These are phyloP conservation scores for Punica granatum DNA, from an alignment of 345 rosid species.

Conservation along the genomic window DNA sequence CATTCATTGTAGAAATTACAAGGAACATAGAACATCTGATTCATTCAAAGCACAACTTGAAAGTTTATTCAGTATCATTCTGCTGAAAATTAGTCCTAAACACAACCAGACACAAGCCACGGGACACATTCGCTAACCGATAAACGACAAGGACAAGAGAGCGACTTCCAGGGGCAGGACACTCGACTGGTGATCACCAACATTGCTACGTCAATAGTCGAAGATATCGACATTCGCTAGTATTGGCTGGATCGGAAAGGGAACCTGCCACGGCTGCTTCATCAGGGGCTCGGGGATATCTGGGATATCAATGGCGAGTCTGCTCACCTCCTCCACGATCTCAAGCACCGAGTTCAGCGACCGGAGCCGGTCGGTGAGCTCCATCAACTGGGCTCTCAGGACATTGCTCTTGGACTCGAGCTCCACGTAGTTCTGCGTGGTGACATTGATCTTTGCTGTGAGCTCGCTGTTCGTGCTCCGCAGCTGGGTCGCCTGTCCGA, in stretches of 20 bases:
- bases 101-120: not conserved
- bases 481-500: conserved; percentile 38
- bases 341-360: conserved; percentile 29
- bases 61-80: no score
- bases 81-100: not conserved
- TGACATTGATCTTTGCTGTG: conserved; percentile 21
- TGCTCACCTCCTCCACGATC: conserved; percentile 51
- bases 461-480: conserved; percentile 38
- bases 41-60: no score
- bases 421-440: conserved; percentile 27
- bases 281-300: conserved; percentile 50
- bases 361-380: conserved; percentile 55
- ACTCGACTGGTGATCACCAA: not conserved
- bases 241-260: conserved; percentile 41
- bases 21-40: no score
- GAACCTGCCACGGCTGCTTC: conserved; percentile 50
- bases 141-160: not conserved
- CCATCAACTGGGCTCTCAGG: conserved; percentile 56
- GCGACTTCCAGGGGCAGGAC: not conserved
- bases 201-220: conserved; percentile 19
- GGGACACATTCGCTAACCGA: not conserved
- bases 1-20: no score
- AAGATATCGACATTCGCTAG: conserved; percentile 49
- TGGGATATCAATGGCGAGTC: conserved; percentile 47
- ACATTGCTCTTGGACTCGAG: conserved; percentile 55